Evolutionary conservation across 2,329 filamentous ascomycete species (phyloP).

Genomic region (Teratosphaeria pseudoeucalypti): DNA sequence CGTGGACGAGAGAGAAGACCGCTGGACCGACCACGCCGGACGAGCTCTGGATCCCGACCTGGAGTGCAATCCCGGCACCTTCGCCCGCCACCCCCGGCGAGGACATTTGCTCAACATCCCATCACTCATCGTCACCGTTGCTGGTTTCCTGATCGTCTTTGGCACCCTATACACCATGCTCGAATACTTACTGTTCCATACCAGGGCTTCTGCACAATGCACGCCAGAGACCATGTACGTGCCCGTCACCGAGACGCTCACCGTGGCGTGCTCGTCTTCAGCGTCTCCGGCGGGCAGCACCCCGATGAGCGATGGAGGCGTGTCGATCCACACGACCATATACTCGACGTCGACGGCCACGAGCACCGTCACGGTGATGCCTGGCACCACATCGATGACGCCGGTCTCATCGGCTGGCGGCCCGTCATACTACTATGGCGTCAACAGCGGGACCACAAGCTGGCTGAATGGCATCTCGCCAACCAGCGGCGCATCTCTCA

Average conservation of each 20-base stretch:
- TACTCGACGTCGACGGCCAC: conserved; percentile 9
- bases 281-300: background rate
- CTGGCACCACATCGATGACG: conserved; percentile 1
- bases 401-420: conserved; percentile 2
- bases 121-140: conserved; percentile 7
- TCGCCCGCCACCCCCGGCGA: background rate
- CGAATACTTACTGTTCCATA: conserved; percentile 20
- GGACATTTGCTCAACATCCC: background rate
- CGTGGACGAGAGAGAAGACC: background rate
- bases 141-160: conserved; percentile 15
- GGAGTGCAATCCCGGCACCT: background rate
- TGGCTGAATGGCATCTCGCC: conserved; percentile 19
- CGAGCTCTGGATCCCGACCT: background rate
- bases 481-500: conserved; percentile 13
- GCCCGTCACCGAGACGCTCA: conserved; percentile 12
- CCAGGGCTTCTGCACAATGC: conserved; percentile 20
- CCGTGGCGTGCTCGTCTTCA: background rate
- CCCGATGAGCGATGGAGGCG: background rate
- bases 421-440: conserved; percentile 9
- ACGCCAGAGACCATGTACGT: conserved; percentile 14
- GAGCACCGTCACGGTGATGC: conserved; percentile 13
- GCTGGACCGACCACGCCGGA: background rate
- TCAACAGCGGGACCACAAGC: conserved; percentile 12
- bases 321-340: conserved; percentile 4
- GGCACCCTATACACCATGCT: conserved; percentile 12